These are phyloP conservation scores for Acacia acuminata DNA, from an alignment of 306 rosid genomes.

Conservation along the genomic window DNA sequence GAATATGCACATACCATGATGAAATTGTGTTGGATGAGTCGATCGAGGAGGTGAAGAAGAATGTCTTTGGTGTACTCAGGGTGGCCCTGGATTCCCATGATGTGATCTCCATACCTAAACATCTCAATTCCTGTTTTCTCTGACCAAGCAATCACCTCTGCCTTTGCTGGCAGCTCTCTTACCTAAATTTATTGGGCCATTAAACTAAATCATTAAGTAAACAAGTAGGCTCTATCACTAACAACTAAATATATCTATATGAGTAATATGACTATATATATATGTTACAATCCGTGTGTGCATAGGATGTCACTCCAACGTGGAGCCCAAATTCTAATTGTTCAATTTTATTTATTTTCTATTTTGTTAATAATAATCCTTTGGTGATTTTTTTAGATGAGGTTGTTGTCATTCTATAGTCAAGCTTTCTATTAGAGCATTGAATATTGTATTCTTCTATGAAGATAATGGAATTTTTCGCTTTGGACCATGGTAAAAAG, in stretches of 20 bases:
- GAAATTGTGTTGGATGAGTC: slow-evolving; percentile 49
- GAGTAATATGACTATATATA: too few relatives aligned
- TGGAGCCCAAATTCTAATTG: too few relatives aligned
- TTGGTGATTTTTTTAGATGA: too few relatives aligned
- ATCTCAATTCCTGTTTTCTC: slow-evolving; percentile 89
- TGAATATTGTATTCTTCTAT: too few relatives aligned
- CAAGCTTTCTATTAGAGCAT: too few relatives aligned
- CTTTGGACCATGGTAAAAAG: too few relatives aligned
- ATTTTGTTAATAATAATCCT: too few relatives aligned
- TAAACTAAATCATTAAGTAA: not conserved
- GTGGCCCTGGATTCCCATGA: slow-evolving; percentile 96
- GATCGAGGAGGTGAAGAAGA: slow-evolving; percentile 80
- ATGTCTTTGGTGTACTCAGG: slow-evolving; percentile 91
- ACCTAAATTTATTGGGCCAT: slow-evolving; percentile 39
- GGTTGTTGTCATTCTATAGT: too few relatives aligned
- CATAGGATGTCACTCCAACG: too few relatives aligned
- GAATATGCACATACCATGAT: slow-evolving; percentile 46
- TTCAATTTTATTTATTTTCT: too few relatives aligned
- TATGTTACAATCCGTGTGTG: not conserved
- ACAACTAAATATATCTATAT: not conserved
- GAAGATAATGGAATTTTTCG: too few relatives aligned
- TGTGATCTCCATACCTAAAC: slow-evolving; percentile 80
- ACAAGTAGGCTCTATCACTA: not conserved
- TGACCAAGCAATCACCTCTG: slow-evolving; percentile 83
- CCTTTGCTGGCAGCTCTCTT: slow-evolving; percentile 73